A percentile compares a stretch with the other conserved stretches of the same genome.
phyloP scores from a whole-genome alignment of 2,329 filamentous ascomycete genomes.

The Colletotrichum gigasporum region DNA sequence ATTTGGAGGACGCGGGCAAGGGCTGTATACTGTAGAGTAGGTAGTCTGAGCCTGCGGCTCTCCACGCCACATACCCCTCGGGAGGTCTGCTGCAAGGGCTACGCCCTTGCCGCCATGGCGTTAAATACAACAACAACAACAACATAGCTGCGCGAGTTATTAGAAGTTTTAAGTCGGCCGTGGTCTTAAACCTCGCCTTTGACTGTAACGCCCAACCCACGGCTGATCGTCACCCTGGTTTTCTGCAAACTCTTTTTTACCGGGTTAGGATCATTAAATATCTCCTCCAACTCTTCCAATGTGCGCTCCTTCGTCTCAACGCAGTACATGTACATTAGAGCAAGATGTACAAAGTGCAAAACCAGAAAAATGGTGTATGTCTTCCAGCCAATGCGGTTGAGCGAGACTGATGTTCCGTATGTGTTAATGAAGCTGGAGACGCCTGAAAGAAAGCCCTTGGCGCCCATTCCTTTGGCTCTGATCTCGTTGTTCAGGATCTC shows the following conservation, averaged over 20 bases:
- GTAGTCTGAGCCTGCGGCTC: too few species aligned
- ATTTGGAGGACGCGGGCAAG: too few species aligned
- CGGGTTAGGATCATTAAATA: constrained; percentile 55
- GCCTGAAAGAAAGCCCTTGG: constrained; percentile 51
- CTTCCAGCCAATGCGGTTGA: constrained; percentile 52
- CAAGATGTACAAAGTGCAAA: constrained; percentile 45
- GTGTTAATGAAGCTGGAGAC: constrained; percentile 44
- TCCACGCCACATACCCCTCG: too few species aligned
- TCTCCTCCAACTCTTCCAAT: constrained; percentile 64
- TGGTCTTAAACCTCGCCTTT: too few species aligned
- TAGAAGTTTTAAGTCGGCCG: too few species aligned
- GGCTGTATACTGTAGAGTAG: too few species aligned
- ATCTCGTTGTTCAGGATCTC: constrained; percentile 47
- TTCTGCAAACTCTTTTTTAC: constrained; percentile 33
- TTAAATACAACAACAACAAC: too few species aligned
- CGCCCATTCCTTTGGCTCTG: constrained; percentile 49
- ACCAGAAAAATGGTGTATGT: constrained; percentile 54
- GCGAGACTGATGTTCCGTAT: constrained; percentile 51
- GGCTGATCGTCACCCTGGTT: too few species aligned
- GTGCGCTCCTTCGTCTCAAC: constrained; percentile 63
- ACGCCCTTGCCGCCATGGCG: too few species aligned
- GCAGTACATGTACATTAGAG: constrained; percentile 30
- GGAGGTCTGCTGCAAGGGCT: too few species aligned
- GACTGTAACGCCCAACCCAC: too few species aligned
- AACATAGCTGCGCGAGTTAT: too few species aligned